Evolutionary conservation across 2,329 filamentous ascomycete species (phyloP).

Genomic region (Gliomastix tumulicola): DNA sequence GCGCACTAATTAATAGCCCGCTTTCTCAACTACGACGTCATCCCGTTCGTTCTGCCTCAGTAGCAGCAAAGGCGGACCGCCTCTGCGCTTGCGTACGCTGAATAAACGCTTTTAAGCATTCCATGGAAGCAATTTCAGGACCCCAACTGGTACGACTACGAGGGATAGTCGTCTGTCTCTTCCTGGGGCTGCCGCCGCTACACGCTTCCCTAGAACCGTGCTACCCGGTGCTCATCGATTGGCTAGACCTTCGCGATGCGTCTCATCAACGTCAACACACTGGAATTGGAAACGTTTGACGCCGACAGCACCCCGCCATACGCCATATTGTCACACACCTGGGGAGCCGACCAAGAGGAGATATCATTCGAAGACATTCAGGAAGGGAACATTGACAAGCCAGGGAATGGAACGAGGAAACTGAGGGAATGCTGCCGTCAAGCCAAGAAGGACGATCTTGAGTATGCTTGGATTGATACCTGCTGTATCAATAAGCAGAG

Average conservation of each 20-base stretch:
- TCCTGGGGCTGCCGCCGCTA: too few relatives aligned
- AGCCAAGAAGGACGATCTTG: conserved; percentile 6
- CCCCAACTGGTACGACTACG: too few relatives aligned
- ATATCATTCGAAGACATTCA: conserved; percentile 13
- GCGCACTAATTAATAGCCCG: too few relatives aligned
- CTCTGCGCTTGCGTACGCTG: too few relatives aligned
- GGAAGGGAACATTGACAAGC: not conserved
- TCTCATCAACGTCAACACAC: not conserved
- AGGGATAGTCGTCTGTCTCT: too few relatives aligned
- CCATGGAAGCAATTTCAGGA: too few relatives aligned
- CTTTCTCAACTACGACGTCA: too few relatives aligned
- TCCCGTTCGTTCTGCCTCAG: too few relatives aligned
- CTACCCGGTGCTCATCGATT: too few relatives aligned
- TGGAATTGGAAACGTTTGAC: not conserved
- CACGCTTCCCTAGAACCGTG: too few relatives aligned
- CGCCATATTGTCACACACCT: conserved; percentile 15
- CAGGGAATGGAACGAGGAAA: conserved; percentile 3
- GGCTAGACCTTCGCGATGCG: not conserved
- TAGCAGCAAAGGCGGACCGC: too few relatives aligned
- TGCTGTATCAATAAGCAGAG: conserved; percentile 10
- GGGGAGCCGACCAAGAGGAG: conserved; percentile 9
- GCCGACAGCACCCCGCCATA: conserved; percentile 3
- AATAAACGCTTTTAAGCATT: too few relatives aligned
- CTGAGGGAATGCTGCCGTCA: conserved; percentile 7
- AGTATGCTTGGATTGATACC: conserved; percentile 15